phyloP scores from a whole-genome alignment of 257 asterid genomes.

The Capsicum rhomboideum region DNA sequence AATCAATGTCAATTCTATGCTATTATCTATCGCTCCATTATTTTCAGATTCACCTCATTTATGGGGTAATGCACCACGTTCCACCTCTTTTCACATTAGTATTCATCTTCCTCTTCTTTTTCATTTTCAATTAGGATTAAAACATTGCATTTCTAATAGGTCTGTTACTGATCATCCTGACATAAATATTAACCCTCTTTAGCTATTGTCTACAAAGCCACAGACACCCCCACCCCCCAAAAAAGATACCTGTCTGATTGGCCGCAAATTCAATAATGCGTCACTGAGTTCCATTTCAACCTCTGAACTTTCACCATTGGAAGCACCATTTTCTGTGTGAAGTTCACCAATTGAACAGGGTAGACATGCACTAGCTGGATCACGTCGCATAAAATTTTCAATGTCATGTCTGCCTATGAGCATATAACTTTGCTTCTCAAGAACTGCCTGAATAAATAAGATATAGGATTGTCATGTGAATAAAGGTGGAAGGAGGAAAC shows the following conservation, averaged over 20 bases:
- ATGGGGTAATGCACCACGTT: not conserved
- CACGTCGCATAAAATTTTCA: conserved; percentile 80
- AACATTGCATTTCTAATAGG: not conserved
- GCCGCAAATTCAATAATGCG: conserved; percentile 66
- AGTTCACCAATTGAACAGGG: conserved; percentile 52
- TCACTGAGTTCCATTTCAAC: conserved; percentile 74
- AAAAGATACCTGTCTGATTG: conserved; percentile 77
- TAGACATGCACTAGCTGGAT: conserved; percentile 77
- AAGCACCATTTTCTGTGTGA: conserved; percentile 29
- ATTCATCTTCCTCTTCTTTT: not conserved
- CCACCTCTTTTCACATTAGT: not conserved
- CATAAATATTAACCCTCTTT: not conserved
- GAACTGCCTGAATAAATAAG: conserved; percentile 72
- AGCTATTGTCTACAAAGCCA: not conserved
- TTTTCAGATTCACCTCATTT: not conserved
- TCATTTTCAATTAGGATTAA: not conserved
- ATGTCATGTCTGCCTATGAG: conserved; percentile 96
- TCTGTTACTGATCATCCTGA: not conserved
- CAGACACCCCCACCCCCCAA: not conserved
- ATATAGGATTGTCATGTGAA: not conserved
- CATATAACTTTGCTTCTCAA: conserved; percentile 99
- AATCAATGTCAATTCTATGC: not conserved
- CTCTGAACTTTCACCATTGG: conserved; percentile 46
- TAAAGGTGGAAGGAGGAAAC: not conserved
- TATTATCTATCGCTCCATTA: not conserved